phyloP scores from a whole-genome alignment of 139 green algal species.

The Ettlia oleoabundans region DNA sequence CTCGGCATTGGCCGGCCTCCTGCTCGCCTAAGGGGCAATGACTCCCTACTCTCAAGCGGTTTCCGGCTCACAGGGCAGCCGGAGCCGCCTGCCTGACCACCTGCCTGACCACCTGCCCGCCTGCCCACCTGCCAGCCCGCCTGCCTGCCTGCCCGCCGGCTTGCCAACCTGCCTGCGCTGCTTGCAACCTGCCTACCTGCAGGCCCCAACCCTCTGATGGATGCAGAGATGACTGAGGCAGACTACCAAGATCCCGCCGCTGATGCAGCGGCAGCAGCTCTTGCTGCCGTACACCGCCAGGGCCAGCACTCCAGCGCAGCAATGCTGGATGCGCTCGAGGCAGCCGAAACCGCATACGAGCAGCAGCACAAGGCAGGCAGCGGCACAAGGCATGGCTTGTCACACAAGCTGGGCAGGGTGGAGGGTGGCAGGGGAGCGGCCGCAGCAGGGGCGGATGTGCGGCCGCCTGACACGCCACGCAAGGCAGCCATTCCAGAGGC shows the following conservation, averaged over 20 bases:
- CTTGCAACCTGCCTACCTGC: background rate
- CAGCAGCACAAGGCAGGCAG: background rate
- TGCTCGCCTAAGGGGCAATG: too few relatives aligned
- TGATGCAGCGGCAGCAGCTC: background rate
- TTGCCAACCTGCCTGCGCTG: background rate
- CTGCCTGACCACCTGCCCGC: background rate
- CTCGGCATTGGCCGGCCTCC: too few relatives aligned
- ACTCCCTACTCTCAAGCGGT: too few relatives aligned
- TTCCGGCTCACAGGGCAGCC: too few relatives aligned
- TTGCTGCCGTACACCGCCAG: background rate
- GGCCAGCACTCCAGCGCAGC: background rate
- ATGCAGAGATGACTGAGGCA: slow-evolving; percentile 21
- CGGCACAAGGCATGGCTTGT: background rate
- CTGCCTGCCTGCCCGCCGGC: background rate
- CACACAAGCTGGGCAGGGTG: background rate
- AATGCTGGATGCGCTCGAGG: slow-evolving; percentile 38
- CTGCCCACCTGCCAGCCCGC: background rate
- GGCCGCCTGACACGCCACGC: slow-evolving; percentile 17
- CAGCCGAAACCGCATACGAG: slow-evolving; percentile 19
- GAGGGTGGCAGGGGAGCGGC: background rate
- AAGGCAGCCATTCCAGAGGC: slow-evolving; percentile 24
- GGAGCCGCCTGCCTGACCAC: too few relatives aligned
- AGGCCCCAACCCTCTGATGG: slow-evolving; percentile 1
- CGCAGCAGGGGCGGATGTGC: background rate
- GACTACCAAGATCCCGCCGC: background rate